Base-by-base conservation (phyloP, 2,329 filamentous ascomycete species). In the Cercospora sojina region DNA sequence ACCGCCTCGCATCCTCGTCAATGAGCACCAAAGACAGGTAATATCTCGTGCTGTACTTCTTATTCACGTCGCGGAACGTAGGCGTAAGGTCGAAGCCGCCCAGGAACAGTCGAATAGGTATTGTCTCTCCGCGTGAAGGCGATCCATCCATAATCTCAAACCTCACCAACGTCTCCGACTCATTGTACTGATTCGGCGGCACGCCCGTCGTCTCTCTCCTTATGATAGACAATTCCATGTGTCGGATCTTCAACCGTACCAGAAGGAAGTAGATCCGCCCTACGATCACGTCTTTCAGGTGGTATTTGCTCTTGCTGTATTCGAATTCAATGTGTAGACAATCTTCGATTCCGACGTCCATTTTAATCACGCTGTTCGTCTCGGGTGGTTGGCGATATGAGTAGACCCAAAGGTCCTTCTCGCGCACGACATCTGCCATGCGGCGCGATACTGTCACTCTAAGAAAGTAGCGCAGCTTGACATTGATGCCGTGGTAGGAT, bases 101-200 rank as follows among this genome's bases (percentile, higher is more conserved):
- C 9, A 99, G 87, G 87, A 99, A 99, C 64, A 99, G 85, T 74
- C 95, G 87, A 76, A 99, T 99, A 23, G 95, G 95, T 69, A 99
- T 99, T 1, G 95, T 98, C 80, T 92, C 90, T 75, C 90, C 93
- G 83, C 95, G 87, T 62, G 93, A 97, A 35, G 95, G 95, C n/a
- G 94, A 98, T 67, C 95, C 95, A 78, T 99, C 95, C 95, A 99
- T 99, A 77, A 99, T 99, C 90, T 99, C 95, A 75, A 99, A 99
- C 71, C 96, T 88, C 65, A 99, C 95, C 74, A 99, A 82, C 2
- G 95, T 99, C 82, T 99, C 95, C 81, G 93, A 98, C 83, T 99
- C 96, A 78, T 99, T 99, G 82, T 99, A 99, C 80, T 99, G 96
- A 79, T 99, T 99, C 6, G 95, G 95, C 23, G 95, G 92, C 5